Percentiles rank a stretch among this genome's conserved stretches.
Conservation (phyloP, 192 early-diverging fungal species). For the Chytriomyces sp. region DNA sequence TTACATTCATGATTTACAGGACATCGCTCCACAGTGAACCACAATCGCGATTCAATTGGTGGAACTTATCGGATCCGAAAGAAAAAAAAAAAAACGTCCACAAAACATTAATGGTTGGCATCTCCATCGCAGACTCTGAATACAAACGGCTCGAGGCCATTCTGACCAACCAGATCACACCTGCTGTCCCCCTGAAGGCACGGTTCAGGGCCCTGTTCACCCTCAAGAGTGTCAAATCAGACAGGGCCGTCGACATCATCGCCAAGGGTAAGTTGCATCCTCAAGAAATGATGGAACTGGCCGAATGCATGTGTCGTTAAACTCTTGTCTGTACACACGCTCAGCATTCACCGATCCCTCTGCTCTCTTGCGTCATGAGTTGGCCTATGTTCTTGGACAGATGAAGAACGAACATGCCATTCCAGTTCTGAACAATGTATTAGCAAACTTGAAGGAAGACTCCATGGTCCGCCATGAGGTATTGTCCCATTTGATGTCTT, state of each 20-base stretch:
- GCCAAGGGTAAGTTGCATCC: conserved; percentile 62
- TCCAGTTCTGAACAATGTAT: conserved; percentile 65
- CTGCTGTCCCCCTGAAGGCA: conserved; percentile 68
- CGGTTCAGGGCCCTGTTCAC: conserved; percentile 95
- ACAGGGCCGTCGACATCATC: conserved; percentile 81
- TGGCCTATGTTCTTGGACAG: conserved; percentile 96
- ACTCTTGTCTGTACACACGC: too few species aligned
- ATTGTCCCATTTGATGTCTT: not conserved
- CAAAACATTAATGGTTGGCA: not conserved
- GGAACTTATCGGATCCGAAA: too few species aligned
- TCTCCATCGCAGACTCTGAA: conserved; percentile 15
- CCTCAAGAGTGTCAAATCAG: conserved; percentile 79
- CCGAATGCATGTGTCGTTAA: too few species aligned
- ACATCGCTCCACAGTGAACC: too few species aligned
- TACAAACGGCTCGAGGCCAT: conserved; percentile 32
- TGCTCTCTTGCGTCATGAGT: conserved; percentile 91
- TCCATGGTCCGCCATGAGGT: conserved; percentile 97
- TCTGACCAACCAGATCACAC: conserved; percentile 29
- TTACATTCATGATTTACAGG: too few species aligned
- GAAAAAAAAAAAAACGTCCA: not conserved
- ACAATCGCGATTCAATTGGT: too few species aligned
- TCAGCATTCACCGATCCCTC: conserved; percentile 79
- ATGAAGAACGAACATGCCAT: conserved; percentile 85
- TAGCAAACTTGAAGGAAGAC: conserved; percentile 73
- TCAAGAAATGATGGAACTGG: not conserved